Percentiles rank a stretch among this genome's conserved stretches.
phyloP scores from a whole-genome alignment of 139 green algal genomes.

The Micractinium conductrix region DNA sequence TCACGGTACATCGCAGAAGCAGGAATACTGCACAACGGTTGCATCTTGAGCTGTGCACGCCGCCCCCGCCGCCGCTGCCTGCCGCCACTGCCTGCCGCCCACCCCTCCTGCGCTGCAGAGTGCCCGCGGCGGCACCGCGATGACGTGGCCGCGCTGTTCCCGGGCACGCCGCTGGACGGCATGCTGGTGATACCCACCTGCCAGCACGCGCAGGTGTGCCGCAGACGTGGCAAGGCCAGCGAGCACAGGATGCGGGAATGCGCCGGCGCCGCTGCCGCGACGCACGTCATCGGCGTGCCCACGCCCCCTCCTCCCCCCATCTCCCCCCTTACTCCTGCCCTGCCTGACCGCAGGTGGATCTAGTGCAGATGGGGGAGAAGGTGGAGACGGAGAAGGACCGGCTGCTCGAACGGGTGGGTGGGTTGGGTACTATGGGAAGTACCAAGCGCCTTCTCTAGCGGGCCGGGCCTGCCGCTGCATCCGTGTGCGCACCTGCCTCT shows the following conservation, averaged over 20 bases:
- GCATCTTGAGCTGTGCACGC: not conserved
- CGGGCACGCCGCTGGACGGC: constrained; percentile 41
- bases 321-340: not conserved
- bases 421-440: no score
- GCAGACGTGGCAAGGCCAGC: no score
- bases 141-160: constrained; percentile 67
- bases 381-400: constrained; percentile 90
- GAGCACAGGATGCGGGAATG: not conserved
- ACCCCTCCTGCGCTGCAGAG: constrained; percentile 29
- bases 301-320: not conserved
- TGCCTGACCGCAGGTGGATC: constrained; percentile 60
- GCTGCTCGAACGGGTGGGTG: constrained; percentile 75
- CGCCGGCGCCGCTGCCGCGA: not conserved
- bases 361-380: constrained; percentile 80
- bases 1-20: constrained; percentile 53
- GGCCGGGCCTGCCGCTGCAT: no score
- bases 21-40: not conserved
- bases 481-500: no score
- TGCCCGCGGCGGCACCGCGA: constrained; percentile 54
- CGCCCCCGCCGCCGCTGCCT: not conserved
- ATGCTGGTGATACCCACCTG: constrained; percentile 82
- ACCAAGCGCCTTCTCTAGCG: no score
- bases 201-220: constrained; percentile 65
- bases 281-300: not conserved
- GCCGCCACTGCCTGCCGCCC: not conserved